Percentiles rank a stretch among this genome's conserved stretches.
Conservation (phyloP, 257 asterid species). For the Galeopsis tetrahit region DNA sequence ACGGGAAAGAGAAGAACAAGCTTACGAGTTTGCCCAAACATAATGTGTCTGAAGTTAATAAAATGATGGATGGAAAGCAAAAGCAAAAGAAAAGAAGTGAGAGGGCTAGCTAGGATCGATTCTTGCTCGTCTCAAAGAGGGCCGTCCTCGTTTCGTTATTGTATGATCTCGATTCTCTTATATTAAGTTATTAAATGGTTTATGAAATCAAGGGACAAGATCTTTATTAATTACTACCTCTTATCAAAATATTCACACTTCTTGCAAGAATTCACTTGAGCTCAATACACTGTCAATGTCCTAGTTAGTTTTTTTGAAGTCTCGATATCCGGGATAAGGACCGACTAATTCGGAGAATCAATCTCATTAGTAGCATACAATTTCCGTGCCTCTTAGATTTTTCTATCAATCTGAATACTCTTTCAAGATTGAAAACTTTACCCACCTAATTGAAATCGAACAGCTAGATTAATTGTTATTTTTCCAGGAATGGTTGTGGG, state of each 20-base stretch:
- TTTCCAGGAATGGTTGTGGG: background rate
- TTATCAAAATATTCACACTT: background rate
- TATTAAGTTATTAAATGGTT: background rate
- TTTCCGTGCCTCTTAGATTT: background rate
- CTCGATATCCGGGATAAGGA: no score
- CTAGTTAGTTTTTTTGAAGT: background rate
- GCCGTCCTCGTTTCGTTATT: background rate
- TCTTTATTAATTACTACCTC: background rate
- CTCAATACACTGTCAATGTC: background rate
- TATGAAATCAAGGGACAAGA: background rate
- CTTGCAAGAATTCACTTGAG: background rate
- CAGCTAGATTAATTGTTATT: background rate
- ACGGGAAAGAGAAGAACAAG: constrained; percentile 40
- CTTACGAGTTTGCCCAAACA: constrained; percentile 23
- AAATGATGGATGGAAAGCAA: constrained; percentile 38
- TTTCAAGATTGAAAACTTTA: background rate
- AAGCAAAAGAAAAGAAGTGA: constrained; percentile 35
- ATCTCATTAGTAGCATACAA: background rate
- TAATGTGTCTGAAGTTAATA: constrained; percentile 33
- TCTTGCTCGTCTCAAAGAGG: constrained; percentile 2
- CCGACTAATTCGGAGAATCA: no score
- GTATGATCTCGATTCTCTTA: background rate
- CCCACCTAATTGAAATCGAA: background rate
- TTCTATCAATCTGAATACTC: background rate
- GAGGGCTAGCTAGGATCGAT: background rate